Conservation (phyloP, 768 basidiomycete species). For the Fistulinella prunicolor region DNA sequence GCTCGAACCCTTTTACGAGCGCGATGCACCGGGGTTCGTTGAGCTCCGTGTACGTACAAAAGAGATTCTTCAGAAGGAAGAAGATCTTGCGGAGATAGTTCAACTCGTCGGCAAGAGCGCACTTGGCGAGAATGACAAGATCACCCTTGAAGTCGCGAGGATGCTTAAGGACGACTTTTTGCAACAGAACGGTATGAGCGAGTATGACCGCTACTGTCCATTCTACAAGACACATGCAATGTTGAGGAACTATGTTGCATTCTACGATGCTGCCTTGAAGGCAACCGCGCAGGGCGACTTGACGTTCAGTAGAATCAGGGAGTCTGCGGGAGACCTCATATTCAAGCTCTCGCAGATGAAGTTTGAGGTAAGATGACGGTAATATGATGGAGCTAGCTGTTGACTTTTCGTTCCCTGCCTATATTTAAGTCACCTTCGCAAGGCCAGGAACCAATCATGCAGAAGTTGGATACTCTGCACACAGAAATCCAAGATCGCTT, state of each 20-base stretch:
- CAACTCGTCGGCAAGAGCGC: conserved; percentile 99
- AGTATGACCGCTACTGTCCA: conserved; percentile 95
- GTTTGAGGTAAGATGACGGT: conserved; percentile 69
- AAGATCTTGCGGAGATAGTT: conserved; percentile 97
- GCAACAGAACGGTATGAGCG: conserved; percentile 98
- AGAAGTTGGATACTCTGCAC: conserved; percentile 78
- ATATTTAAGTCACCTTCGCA: conserved; percentile 77
- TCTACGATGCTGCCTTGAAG: conserved; percentile 87
- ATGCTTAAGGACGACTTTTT: conserved; percentile 98
- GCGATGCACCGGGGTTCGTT: conserved; percentile 90
- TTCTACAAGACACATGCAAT: conserved; percentile 99
- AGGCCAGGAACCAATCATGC: conserved; percentile 78
- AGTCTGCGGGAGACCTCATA: conserved; percentile 81
- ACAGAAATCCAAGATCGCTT: conserved; percentile 92
- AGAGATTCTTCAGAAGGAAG: conserved; percentile 98
- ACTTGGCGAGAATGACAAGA: conserved; percentile 95
- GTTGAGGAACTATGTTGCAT: conserved; percentile 91
- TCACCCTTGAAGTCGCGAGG: conserved; percentile 93
- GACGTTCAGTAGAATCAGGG: conserved; percentile 85
- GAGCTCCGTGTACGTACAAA: conserved; percentile 90
- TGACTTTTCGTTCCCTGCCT: conserved; percentile 14
- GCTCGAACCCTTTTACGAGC: conserved; percentile 89
- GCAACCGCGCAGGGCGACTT: conserved; percentile 81
- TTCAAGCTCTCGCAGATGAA: conserved; percentile 99
- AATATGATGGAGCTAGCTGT: background rate